Evolutionary conservation across 129 eudicot genomes (phyloP).

Genomic region (Chrysanthemum makinoi): DNA sequence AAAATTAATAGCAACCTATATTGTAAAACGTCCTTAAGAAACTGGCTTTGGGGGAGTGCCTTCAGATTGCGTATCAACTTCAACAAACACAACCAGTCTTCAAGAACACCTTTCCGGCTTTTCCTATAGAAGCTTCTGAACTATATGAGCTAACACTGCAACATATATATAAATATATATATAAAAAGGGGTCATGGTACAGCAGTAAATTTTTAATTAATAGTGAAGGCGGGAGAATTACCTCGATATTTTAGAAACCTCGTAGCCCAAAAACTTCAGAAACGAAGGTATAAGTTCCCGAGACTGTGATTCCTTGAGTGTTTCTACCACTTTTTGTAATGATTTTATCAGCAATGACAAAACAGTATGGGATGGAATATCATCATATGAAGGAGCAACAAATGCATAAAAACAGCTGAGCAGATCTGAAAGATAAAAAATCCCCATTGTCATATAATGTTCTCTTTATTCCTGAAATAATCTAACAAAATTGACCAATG

Average conservation of each 20-base stretch:
- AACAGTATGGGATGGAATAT: constrained; percentile 52
- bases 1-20: constrained; percentile 50
- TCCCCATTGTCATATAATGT: background rate
- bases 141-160: constrained; percentile 62
- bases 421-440: constrained; percentile 52
- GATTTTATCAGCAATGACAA: constrained; percentile 70
- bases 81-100: constrained; percentile 79
- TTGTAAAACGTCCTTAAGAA: constrained; percentile 66
- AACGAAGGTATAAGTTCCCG: constrained; percentile 72
- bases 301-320: constrained; percentile 60
- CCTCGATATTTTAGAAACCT: constrained; percentile 49
- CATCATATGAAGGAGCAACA: constrained; percentile 39
- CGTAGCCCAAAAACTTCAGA: constrained; percentile 73
- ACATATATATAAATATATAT: background rate
- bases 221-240: constrained; percentile 16
- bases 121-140: constrained; percentile 39
- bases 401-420: constrained; percentile 42
- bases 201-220: background rate
- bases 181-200: background rate
- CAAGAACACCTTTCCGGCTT: constrained; percentile 77
- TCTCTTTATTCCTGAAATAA: background rate
- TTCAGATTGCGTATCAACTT: constrained; percentile 61
- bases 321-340: constrained; percentile 54
- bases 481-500: background rate
- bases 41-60: constrained; percentile 57